phyloP scores from a whole-genome alignment of 495 filamentous ascomycete genomes.

The Lophiotrema nucula region DNA sequence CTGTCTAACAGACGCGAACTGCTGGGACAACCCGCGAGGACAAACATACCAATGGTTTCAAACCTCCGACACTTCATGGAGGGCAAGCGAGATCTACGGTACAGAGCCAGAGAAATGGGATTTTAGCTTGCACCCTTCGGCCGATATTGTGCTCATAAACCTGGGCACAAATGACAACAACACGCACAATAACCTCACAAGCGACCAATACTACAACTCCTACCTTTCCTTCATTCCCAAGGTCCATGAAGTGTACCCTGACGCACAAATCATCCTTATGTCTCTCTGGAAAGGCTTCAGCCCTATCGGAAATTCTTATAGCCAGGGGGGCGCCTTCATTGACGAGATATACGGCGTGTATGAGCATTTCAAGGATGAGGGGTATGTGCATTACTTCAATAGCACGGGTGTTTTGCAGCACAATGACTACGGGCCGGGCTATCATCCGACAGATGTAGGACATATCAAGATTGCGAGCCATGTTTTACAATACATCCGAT shows the following conservation, averaged over 20 bases:
- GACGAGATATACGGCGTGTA: conserved; percentile 45
- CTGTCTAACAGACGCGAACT: conserved; percentile 58
- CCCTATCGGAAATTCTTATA: conserved; percentile 53
- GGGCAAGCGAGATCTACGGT: conserved; percentile 53
- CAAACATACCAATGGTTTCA: conserved; percentile 66
- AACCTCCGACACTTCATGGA: conserved; percentile 57
- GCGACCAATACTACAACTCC: conserved; percentile 52
- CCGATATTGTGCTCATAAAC: conserved; percentile 67
- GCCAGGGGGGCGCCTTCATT: conserved; percentile 39
- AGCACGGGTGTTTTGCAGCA: conserved; percentile 67
- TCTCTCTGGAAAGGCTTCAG: conserved; percentile 64
- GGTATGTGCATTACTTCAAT: conserved; percentile 68
- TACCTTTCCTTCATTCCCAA: conserved; percentile 61
- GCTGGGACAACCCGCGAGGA: conserved; percentile 57
- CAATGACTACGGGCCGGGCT: conserved; percentile 64
- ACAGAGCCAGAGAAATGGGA: conserved; percentile 60
- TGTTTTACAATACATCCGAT: conserved; percentile 55
- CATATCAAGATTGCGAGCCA: conserved; percentile 68
- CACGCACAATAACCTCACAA: conserved; percentile 56
- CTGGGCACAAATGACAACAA: conserved; percentile 69
- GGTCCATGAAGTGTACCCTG: conserved; percentile 60
- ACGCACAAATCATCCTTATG: conserved; percentile 63
- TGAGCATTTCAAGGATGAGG: conserved; percentile 22
- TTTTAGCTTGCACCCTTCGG: conserved; percentile 56
- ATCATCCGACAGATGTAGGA: conserved; percentile 66